A percentile compares a stretch with the other conserved stretches of the same genome.
phyloP scores from a whole-genome alignment of 306 rosid species.

The barrel medic (Medicago truncatula) region DNA sequence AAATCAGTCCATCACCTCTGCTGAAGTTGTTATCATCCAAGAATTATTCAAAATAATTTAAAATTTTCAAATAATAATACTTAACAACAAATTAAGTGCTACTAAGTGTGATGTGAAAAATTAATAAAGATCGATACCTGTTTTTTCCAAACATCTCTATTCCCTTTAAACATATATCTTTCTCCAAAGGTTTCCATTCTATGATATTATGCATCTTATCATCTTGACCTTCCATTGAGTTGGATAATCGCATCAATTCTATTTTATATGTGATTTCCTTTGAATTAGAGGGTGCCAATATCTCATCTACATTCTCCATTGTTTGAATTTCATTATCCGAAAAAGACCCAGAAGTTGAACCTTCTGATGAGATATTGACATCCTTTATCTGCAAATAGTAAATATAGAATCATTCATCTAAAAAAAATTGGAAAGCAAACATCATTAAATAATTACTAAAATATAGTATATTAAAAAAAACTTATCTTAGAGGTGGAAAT shows the following conservation, averaged over 20 bases:
- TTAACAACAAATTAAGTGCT: too few species aligned
- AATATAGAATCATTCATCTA: not conserved
- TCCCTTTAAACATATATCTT: slow-evolving; percentile 78
- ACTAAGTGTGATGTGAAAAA: not conserved
- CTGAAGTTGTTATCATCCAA: not conserved
- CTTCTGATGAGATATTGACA: slow-evolving; percentile 9
- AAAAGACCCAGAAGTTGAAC: not conserved
- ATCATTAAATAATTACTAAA: slow-evolving; percentile 1
- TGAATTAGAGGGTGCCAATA: not conserved
- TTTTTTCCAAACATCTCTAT: slow-evolving; percentile 87
- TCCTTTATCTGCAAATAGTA: slow-evolving; percentile 46
- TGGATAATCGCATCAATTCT: slow-evolving; percentile 45
- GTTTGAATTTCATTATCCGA: not conserved
- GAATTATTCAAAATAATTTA: not conserved
- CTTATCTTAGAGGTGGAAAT: not conserved
- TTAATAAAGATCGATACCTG: slow-evolving; percentile 52
- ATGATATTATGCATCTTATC: slow-evolving; percentile 42
- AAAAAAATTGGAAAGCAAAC: not conserved
- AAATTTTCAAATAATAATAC: not conserved
- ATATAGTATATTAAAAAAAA: not conserved
- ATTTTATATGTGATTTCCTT: slow-evolving; percentile 40
- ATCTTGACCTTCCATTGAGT: slow-evolving; percentile 44
- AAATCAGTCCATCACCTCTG: too few species aligned
- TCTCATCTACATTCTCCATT: not conserved
- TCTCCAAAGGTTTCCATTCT: slow-evolving; percentile 78